Conservation (phyloP, 257 asterid species). For the Striga asiatica region DNA sequence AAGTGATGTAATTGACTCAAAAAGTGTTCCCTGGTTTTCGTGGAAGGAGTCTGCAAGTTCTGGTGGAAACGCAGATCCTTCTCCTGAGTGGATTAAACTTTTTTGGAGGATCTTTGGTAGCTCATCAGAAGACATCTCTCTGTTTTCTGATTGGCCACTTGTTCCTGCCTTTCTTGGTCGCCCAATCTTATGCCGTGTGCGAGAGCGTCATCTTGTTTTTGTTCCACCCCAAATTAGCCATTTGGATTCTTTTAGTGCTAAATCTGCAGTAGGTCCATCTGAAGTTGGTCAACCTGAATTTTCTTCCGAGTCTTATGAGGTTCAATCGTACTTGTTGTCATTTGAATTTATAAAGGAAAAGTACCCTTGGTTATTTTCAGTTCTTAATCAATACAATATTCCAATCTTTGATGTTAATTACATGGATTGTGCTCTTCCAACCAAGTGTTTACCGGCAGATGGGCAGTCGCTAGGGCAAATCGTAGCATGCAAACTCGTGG, state of each 20-base stretch:
- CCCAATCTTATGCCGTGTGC: constrained; percentile 82
- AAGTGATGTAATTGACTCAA: constrained; percentile 48
- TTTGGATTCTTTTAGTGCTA: constrained; percentile 22
- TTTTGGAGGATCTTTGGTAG: constrained; percentile 67
- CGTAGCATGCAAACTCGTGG: constrained; percentile 67
- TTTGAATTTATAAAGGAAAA: constrained; percentile 38
- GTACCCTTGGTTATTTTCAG: constrained; percentile 67
- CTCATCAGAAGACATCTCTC: constrained; percentile 59
- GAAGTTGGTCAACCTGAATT: constrained; percentile 32
- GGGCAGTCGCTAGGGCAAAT: constrained; percentile 64
- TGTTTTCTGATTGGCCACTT: constrained; percentile 94
- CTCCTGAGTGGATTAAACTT: constrained; percentile 82
- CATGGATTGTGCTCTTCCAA: constrained; percentile 67
- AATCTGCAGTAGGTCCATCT: constrained; percentile 22
- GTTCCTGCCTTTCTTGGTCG: constrained; percentile 96
- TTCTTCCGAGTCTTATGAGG: constrained; percentile 32
- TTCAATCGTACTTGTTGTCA: constrained; percentile 34
- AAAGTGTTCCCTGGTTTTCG: constrained; percentile 87
- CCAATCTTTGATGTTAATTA: constrained; percentile 73
- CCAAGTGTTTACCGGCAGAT: constrained; percentile 59
- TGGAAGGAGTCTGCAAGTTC: constrained; percentile 65
- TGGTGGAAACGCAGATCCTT: constrained; percentile 62
- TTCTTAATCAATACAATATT: constrained; percentile 32
- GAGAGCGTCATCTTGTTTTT: constrained; percentile 67
- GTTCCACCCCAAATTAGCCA: constrained; percentile 44